Percentiles rank a stretch among this genome's conserved stretches.
Evolutionary conservation across 305 asterid genomes (phyloP).

Genomic region (Fraxinus albicans): DNA sequence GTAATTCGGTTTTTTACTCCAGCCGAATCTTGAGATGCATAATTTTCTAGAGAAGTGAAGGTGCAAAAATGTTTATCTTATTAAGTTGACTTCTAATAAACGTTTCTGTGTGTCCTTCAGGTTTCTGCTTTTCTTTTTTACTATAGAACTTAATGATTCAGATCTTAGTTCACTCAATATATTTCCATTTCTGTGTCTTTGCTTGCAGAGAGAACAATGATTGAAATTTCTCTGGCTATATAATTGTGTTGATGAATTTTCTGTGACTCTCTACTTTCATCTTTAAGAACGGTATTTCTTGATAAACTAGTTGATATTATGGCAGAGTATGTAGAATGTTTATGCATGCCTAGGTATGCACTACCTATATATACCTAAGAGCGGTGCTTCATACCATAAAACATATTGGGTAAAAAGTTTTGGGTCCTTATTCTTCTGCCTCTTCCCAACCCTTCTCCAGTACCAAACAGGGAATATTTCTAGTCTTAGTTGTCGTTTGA

Average conservation of each 20-base stretch:
- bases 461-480: background rate
- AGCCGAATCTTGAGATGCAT: background rate
- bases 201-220: background rate
- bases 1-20: background rate
- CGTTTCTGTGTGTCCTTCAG: background rate
- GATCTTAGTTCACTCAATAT: background rate
- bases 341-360: background rate
- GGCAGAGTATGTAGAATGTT: background rate
- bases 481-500: background rate
- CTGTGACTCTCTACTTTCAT: background rate
- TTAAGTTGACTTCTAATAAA: background rate
- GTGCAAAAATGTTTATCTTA: background rate
- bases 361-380: background rate
- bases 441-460: background rate
- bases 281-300: background rate
- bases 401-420: background rate
- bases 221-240: background rate
- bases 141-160: background rate
- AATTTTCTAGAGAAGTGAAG: background rate
- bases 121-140: background rate
- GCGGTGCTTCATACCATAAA: background rate
- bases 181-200: background rate
- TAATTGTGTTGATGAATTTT: background rate
- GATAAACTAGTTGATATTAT: background rate
- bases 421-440: background rate